Evolutionary conservation across 345 rosid species (phyloP).

Genomic region (Litchi chinensis): DNA sequence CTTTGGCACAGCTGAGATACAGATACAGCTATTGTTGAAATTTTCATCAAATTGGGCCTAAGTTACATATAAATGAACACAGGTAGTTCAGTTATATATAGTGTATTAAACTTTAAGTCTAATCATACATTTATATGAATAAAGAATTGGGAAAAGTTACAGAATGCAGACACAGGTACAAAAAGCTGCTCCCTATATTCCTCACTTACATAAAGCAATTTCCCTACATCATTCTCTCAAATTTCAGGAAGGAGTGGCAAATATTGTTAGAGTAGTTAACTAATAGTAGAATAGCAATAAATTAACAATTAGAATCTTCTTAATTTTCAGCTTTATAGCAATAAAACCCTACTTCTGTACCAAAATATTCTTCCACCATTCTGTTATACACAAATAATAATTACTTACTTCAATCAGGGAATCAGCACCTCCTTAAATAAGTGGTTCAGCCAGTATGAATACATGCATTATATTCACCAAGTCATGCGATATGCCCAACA

Average conservation of each 20-base stretch:
- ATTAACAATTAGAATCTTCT: background rate
- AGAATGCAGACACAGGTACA: background rate
- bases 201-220: background rate
- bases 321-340: background rate
- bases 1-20: background rate
- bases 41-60: background rate
- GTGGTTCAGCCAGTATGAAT: background rate
- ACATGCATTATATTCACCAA: background rate
- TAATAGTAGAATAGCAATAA: background rate
- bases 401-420: background rate
- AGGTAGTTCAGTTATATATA: background rate
- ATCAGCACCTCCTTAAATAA: background rate
- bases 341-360: background rate
- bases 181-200: background rate
- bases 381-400: background rate
- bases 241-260: background rate
- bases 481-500: background rate
- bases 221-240: background rate
- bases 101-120: constrained; percentile 1
- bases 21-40: background rate
- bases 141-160: background rate
- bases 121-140: background rate
- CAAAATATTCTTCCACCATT: background rate
- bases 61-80: background rate
- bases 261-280: background rate